Evolutionary conservation across 768 basidiomycete species (phyloP), one percentile per base, ranked within the genome.

Genomic region (Phanerodontia chrysosporium): DNA sequence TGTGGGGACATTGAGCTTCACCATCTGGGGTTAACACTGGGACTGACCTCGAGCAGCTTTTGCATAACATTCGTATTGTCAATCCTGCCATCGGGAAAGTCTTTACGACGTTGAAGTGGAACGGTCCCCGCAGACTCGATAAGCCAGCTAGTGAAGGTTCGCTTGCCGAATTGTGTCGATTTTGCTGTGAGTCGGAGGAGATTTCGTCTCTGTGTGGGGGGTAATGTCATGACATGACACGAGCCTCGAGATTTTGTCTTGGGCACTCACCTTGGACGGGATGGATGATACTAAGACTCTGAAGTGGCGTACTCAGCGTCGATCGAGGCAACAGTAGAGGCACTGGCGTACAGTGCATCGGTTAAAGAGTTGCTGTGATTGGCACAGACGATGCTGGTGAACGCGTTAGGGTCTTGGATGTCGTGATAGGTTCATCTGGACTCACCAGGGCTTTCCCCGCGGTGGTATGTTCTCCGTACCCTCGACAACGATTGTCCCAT

Each of bases 281-380:
- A 93, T 83, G 14, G 90, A 78, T 3, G 89, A 84, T 25, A 87
- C 85, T 18, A 95, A 77, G 45, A 94, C 75, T 29, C 90, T 91
- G 59, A 7, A 18, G 18, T 5, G n/a, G 29, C 6, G 39, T 32
- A 32, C 14, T 51, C 2, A 30, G 28, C 12, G 49, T n/a, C 18
- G 39, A 42, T 18, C 6, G 4, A 42, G 18, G 16, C 8, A 18
- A 0, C 14, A 46, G 42, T 44, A 36, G 21, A 35, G 9, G 39
- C 39, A 10, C 18, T 42, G 39, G 69, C 87, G 69, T 71, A 92
- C 91, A 94, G 78, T 1, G 92, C 90, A 75, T 94, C 92, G 1
- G 90, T 93, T 60, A 94, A 73, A 1, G 87, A 89, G 70, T 94
- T 94, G 68, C 85, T 84, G 71, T 95, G 93, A 66, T 95, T 95